Percentiles rank a stretch among this genome's conserved stretches.
phyloP scores from a whole-genome alignment of 2,329 filamentous ascomycete species.

The Hypocreales sp. region DNA sequence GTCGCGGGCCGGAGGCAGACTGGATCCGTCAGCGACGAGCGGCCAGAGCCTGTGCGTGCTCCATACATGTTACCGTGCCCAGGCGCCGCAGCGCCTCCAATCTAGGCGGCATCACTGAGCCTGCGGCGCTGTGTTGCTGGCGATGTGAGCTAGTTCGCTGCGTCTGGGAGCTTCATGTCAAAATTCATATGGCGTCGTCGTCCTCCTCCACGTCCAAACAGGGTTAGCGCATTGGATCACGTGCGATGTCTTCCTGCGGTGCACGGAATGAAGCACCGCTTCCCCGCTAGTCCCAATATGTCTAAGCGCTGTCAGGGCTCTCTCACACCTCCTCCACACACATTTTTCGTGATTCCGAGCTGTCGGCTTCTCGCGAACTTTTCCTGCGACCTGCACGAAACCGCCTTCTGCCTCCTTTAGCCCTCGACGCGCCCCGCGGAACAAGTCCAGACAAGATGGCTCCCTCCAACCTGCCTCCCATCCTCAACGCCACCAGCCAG shows the following conservation, averaged over 20 bases:
- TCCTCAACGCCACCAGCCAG: conserved; percentile 93
- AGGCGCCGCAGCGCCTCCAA: conserved; percentile 45
- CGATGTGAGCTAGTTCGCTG: no score
- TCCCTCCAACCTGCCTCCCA: conserved; percentile 80
- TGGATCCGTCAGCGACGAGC: no score
- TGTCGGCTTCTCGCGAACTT: conserved; percentile 25
- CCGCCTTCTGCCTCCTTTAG: no score
- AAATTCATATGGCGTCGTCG: no score
- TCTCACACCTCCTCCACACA: conserved; percentile 23
- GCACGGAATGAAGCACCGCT: no score
- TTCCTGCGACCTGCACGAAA: conserved; percentile 17
- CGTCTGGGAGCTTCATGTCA: conserved; percentile 11
- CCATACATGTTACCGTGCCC: no score
- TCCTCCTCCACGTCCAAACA: no score
- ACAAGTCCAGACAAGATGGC: conserved; percentile 63
- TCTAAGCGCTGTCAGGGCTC: conserved; percentile 18
- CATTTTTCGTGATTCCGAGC: conserved; percentile 20
- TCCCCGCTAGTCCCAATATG: conserved; percentile 9
- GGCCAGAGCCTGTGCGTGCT: no score
- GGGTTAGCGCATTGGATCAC: conserved; percentile 14
- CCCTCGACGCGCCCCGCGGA: no score
- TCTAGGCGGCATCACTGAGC: conserved; percentile 48
- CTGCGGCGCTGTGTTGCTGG: conserved; percentile 3
- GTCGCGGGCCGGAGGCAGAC: conserved; percentile 44
- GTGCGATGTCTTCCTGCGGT: no score